phyloP scores from a whole-genome alignment of 2,329 filamentous ascomycete species.

The Trichoderma hamatum region DNA sequence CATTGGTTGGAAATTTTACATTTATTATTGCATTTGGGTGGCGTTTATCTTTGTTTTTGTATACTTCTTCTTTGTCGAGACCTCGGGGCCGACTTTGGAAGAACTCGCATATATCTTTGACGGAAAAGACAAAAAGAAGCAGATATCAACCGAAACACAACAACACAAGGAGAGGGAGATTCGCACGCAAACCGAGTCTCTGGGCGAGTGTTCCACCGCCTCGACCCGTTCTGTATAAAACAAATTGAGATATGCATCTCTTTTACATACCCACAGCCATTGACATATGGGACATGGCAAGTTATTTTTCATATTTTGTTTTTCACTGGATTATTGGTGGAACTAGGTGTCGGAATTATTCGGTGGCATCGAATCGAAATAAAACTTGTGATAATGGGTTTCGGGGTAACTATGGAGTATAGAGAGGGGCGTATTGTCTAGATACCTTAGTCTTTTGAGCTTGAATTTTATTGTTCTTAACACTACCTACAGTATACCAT shows the following conservation, averaged over 20 bases:
- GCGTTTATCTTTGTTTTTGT: constrained; percentile 42
- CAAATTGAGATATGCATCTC: too few relatives aligned
- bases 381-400: neutral
- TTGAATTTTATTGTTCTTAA: neutral
- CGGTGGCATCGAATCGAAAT: neutral
- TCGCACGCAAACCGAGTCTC: constrained; percentile 17
- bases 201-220: constrained; percentile 17
- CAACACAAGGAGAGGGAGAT: constrained; percentile 30
- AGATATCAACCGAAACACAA: constrained; percentile 36
- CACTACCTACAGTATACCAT: neutral
- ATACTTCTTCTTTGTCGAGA: constrained; percentile 48
- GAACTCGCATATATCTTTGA: constrained; percentile 43
- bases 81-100: constrained; percentile 42
- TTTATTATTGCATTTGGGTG: constrained; percentile 47
- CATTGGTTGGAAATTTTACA: constrained; percentile 48
- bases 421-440: neutral
- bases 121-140: constrained; percentile 32
- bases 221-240: constrained; percentile 18
- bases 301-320: neutral
- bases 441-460: constrained; percentile 9
- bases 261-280: too few relatives aligned
- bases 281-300: neutral
- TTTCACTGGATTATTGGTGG: neutral
- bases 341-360: neutral
- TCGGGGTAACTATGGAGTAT: neutral